These are phyloP conservation scores for Ceratocystis harringtonii DNA, from an alignment of 2,329 filamentous ascomycete species.

Conservation along the genomic window DNA sequence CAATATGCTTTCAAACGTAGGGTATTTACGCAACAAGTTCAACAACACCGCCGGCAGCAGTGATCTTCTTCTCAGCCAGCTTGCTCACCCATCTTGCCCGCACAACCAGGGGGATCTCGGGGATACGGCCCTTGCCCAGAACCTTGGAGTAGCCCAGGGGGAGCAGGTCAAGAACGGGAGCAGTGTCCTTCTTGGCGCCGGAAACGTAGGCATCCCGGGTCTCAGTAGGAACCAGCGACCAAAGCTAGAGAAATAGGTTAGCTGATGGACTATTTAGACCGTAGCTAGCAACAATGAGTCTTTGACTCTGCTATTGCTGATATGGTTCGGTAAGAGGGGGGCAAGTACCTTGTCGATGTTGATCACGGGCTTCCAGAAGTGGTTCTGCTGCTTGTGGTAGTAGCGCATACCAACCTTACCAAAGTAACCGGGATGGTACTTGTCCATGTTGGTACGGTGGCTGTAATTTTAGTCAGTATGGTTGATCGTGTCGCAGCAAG, in stretches of 20 bases:
- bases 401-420: conserved; percentile 91
- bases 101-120: conserved; percentile 84
- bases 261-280: conserved; percentile 16
- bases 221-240: conserved; percentile 86
- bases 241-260: conserved; percentile 47
- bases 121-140: conserved; percentile 93
- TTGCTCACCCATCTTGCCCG: conserved; percentile 90
- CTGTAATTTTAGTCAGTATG: conserved; percentile 14
- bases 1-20: conserved; percentile 16
- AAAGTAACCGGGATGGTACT: conserved; percentile 98
- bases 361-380: conserved; percentile 97
- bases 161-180: conserved; percentile 94
- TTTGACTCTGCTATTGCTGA: not conserved
- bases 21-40: conserved; percentile 70
- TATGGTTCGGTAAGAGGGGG: not conserved
- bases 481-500: not conserved
- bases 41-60: conserved; percentile 86
- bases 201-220: conserved; percentile 82
- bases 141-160: conserved; percentile 97
- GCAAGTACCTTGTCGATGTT: conserved; percentile 85
- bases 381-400: conserved; percentile 92
- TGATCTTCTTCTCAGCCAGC: conserved; percentile 98
- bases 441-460: conserved; percentile 23
- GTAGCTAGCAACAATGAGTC: not conserved
- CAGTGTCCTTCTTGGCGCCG: conserved; percentile 70